Evolutionary conservation across 129 eudicot genomes (phyloP), one percentile per base, ranked within the genome.

Genomic region (Deinandra increscens): DNA sequence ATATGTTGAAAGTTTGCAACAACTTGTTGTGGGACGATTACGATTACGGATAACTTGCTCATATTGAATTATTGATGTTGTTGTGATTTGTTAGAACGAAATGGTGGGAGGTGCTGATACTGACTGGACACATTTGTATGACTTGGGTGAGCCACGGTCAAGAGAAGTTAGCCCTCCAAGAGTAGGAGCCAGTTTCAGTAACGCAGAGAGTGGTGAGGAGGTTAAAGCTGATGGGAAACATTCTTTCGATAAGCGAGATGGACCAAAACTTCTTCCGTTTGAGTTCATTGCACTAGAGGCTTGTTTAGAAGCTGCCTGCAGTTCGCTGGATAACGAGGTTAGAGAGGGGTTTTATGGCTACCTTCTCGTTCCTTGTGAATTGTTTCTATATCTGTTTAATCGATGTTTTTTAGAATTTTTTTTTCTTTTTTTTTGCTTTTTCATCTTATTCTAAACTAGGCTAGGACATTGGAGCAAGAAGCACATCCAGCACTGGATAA

Each of bases 71-170:
- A 29, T 26, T 12, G 4, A 7, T 58, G 19, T 58, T 22, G 9
- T 56, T 58, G 64, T 29, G 42, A 56, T 18, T 26, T 58, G 8
- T n/a, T 71, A 86, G 97, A 90, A 81, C 75, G 83, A 81, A 79
- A 80, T 83, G 55, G 74, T 29, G 15, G 56, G 22, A 2, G 72
- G 69, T 69, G 84, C 66, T n/a, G 79, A 83, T 66, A 37, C 81
- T 29, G 79, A 77, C 62, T 91, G 95, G 97, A 55, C 83, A 9
- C 84, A 87, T 76, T 74, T 91, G 75, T 91, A 87, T 76, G 95
- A 85, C 81, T 54, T 90, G 67, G 91, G 82, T 56, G 97, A 70
- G 68, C 77, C 87, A 31, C 85, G 73, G 13, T 87, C 95, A 22
- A 74, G 80, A 44, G 79, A 65, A 31, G 76, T 18, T 64, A 85